Conservation (phyloP, 2,329 filamentous ascomycete species). For the Neophaeococcomyces mojaviensis region DNA sequence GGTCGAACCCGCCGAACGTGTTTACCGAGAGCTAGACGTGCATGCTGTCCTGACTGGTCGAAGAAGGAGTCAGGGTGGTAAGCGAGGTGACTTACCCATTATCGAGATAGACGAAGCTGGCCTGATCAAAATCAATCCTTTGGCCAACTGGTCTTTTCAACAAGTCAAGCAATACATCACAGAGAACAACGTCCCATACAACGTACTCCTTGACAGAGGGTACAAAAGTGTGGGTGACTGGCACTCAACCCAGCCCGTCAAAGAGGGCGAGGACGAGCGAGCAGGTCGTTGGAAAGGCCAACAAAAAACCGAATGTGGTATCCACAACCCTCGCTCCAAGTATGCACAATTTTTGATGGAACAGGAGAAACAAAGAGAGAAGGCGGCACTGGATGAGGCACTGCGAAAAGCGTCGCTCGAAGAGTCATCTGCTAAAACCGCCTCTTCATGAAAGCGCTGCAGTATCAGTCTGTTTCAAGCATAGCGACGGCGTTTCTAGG, state of each 20-base stretch:
- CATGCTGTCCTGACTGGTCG: conserved; percentile 88
- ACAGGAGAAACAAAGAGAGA: conserved; percentile 61
- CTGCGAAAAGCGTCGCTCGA: conserved; percentile 24
- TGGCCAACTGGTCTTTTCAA: conserved; percentile 87
- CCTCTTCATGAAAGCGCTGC: neutral
- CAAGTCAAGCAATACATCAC: conserved; percentile 85
- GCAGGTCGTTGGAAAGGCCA: conserved; percentile 96
- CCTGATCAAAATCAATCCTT: conserved; percentile 93
- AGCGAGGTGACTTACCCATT: conserved; percentile 82
- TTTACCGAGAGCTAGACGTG: conserved; percentile 79
- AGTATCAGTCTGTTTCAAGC: conserved; percentile 10
- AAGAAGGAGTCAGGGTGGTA: conserved; percentile 83
- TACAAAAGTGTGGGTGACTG: conserved; percentile 98
- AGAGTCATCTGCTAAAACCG: neutral
- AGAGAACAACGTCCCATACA: conserved; percentile 85
- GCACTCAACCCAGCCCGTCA: conserved; percentile 90
- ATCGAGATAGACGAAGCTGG: conserved; percentile 88
- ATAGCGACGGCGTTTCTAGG: conserved; percentile 22
- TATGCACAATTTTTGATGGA: conserved; percentile 79
- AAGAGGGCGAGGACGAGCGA: conserved; percentile 87
- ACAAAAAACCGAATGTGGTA: conserved; percentile 93
- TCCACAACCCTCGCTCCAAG: conserved; percentile 93
- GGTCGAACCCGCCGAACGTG: conserved; percentile 89
- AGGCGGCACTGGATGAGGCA: conserved; percentile 45
- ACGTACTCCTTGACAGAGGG: conserved; percentile 79